Evolutionary conservation across 2,329 filamentous ascomycete species (phyloP), one percentile per base, ranked within the genome.

Genomic region (Scleromitrula shiraiana): DNA sequence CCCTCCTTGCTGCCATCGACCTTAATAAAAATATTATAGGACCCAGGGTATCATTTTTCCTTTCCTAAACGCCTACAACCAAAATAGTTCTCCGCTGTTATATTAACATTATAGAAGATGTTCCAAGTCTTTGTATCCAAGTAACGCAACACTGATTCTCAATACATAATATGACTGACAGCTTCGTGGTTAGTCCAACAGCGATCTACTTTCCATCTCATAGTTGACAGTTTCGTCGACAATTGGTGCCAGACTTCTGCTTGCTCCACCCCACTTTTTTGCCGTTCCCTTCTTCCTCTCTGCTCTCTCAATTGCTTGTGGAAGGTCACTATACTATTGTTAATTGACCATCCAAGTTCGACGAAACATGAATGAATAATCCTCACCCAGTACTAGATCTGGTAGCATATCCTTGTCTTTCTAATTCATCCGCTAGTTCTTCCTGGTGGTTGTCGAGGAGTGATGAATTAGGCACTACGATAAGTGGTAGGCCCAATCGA

Each of bases 381-480:
- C 44, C 56, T 47, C 56, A 62, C 60, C 46, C 41, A 17, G 52
- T 50, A 32, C 55, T 43, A 17, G 55, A 53, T 38, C 59, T 59
- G 5, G 90, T 73, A 2, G 88, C 80, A 67, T 94, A 95, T 20
- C 84, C 83, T 56, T 88, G 78, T 20, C 73, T 69, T 26, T 84
- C 78, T 49, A 97, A 75, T 56, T 87, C 82, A 41, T 81, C 73
- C 0, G 91, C 91, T 46, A 98, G 76, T 65, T 97, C 88, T 17
- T 80, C 76, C 67, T 98, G 93, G 63, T 98, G 93, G 60, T 98
- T 91, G 61, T 94, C 82, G 58, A 95, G 76, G 0, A 98, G 76
- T 6, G 73, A 72, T 2, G 80, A 75, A 64, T 98, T 98, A 2
- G 91, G 86, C 2, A 98, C 89, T 1, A 95, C 88, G 41, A 98